Percentiles rank a stretch among this genome's conserved stretches.
Evolutionary conservation across 2,329 filamentous ascomycete species (phyloP).

Genomic region (Botryosphaeria dothidea): DNA sequence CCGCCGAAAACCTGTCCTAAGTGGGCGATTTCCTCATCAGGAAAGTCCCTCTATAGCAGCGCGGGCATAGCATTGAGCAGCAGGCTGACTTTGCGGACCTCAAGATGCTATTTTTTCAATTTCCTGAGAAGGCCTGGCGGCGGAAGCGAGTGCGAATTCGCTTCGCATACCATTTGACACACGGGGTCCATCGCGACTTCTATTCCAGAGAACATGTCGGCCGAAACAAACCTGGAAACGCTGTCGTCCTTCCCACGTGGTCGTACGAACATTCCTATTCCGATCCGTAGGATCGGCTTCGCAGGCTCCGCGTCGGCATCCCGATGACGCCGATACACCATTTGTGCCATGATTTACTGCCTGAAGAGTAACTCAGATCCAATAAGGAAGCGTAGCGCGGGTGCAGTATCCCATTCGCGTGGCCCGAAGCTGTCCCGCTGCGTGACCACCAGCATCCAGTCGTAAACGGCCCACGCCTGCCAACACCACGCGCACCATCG

Average conservation of each 20-base stretch:
- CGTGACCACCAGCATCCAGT: background rate
- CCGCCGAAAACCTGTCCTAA: no score
- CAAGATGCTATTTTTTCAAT: background rate
- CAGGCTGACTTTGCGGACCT: background rate
- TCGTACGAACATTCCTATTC: background rate
- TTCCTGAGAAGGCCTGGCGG: background rate
- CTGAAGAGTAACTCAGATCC: background rate
- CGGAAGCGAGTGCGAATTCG: background rate
- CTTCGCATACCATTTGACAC: background rate
- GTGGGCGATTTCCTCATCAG: no score
- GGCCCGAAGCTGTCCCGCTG: background rate
- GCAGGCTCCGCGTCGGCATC: background rate
- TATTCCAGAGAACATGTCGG: no score
- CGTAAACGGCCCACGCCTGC: background rate
- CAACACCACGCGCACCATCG: background rate
- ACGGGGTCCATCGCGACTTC: no score
- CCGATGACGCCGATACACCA: background rate
- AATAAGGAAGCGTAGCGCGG: no score
- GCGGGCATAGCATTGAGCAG: no score
- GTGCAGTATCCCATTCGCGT: background rate
- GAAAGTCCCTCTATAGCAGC: no score
- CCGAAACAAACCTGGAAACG: no score
- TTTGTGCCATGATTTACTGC: background rate
- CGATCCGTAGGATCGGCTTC: background rate
- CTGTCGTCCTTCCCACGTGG: background rate